phyloP scores from a whole-genome alignment of 305 asterid genomes.

The Ilex paraguariensis region DNA sequence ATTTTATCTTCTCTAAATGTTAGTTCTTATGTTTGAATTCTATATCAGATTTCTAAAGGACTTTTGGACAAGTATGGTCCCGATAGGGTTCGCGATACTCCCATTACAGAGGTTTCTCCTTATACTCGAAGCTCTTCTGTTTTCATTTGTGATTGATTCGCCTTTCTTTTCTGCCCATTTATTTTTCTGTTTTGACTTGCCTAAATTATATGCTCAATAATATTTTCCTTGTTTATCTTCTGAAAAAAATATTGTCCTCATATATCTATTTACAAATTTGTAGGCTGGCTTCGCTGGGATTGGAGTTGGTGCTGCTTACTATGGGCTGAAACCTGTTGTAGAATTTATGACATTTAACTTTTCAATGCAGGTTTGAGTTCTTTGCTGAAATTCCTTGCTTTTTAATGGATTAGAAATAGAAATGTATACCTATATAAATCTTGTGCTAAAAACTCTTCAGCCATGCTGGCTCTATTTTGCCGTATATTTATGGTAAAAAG shows the following conservation, averaged over 20 bases:
- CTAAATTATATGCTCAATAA: no score
- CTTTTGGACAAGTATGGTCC: constrained; percentile 94
- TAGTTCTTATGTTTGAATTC: constrained; percentile 6
- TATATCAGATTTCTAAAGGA: constrained; percentile 65
- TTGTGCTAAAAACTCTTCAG: neutral
- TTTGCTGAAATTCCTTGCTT: neutral
- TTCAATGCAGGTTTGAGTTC: constrained; percentile 72
- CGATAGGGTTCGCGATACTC: constrained; percentile 77
- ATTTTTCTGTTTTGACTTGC: neutral
- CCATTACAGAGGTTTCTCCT: constrained; percentile 80
- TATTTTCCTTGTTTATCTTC: neutral
- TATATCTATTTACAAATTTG: neutral
- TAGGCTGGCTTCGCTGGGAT: constrained; percentile 96
- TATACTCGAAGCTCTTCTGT: neutral
- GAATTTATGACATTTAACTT: constrained; percentile 96
- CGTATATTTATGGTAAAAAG: no score
- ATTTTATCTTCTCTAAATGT: neutral
- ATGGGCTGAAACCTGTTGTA: constrained; percentile 76
- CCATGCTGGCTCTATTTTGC: neutral
- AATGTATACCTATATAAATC: neutral
- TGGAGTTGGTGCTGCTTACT: constrained; percentile 88
- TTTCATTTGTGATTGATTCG: neutral
- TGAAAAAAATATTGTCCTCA: neutral
- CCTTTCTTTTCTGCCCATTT: neutral
- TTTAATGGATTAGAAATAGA: constrained; percentile 3